Base-by-base conservation (phyloP, 352 stramenopile genomes). In the Blastocystis sp. region DNA sequence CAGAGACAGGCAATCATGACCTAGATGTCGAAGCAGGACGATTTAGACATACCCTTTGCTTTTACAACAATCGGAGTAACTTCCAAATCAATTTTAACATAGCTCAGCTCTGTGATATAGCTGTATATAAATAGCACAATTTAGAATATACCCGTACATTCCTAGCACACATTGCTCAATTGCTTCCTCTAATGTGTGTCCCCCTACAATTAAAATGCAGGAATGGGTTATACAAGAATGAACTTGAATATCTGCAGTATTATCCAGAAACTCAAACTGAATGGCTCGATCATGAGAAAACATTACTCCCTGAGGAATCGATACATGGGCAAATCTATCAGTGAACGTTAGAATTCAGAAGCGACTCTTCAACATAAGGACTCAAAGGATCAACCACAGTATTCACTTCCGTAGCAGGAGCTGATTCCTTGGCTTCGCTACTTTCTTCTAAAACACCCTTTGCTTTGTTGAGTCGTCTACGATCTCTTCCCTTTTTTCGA, bases 171-270 rank as follows among this genome's bases (percentile, higher is more conserved):
- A 90, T 54, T 92, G 69, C 54, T 82, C 76, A 13, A 95, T 90
- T 11, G 93, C 90, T n/a, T 90, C 84, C 15, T 87, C 59, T 26
- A 95, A 89, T 54, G 90, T 88, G 2, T 84, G 62, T 13, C 93
- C 93, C 93, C 93, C 87, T 88, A 62, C 13, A 45, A 13, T 15
- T 70, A 47, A 90, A 76, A 59, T 7, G 1, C 6, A 7, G 41
- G 11, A 89, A 1, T 26, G 63, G 18, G 9, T 8, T 29, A 2
- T 53, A 91, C 66, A 94, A 13, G 92, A 84, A 77, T 95, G 93
- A n/a, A 94, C 91, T 50, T 95, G 92, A 50, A 95, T 91, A 87
- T 95, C 93, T 39, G 93, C 93, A 34, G 93, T 94, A 90, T 95
- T 93, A 75, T 94, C 91, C 7, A 95, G 87, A 84, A 94, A 93